Evolutionary conservation across 2,329 filamentous ascomycete species (phyloP).

Genomic region (Rhynchosporium agropyri): DNA sequence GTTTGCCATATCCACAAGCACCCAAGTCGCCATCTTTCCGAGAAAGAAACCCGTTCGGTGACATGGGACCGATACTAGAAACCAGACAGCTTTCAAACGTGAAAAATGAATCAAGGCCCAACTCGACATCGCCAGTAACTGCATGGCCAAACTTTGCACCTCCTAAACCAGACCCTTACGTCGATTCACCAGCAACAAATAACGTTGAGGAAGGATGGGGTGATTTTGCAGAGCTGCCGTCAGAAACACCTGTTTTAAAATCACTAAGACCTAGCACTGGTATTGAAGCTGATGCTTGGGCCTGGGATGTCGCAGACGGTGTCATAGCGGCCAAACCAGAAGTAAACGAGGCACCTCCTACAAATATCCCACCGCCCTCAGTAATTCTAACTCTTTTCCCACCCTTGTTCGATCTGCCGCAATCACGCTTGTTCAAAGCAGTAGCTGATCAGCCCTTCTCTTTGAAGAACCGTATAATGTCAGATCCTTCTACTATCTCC

Average conservation of each 20-base stretch:
- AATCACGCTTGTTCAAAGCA: constrained; percentile 65
- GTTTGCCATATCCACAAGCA: constrained; percentile 49
- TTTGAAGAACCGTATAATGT: constrained; percentile 64
- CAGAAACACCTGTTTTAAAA: constrained; percentile 32
- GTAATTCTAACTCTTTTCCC: constrained; percentile 79
- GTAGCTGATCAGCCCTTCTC: constrained; percentile 60
- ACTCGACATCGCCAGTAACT: constrained; percentile 39
- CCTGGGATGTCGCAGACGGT: constrained; percentile 40
- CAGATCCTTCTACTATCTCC: constrained; percentile 60
- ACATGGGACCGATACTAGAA: constrained; percentile 47
- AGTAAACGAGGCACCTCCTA: constrained; percentile 43
- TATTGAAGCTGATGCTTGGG: constrained; percentile 40
- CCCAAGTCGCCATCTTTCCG: constrained; percentile 57
- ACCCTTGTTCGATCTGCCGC: constrained; percentile 66
- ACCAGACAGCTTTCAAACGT: constrained; percentile 45
- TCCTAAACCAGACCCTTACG: constrained; percentile 30
- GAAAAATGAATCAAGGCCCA: constrained; percentile 42
- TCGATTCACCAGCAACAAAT: constrained; percentile 37
- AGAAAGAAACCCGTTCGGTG: constrained; percentile 56
- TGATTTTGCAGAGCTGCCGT: constrained; percentile 52
- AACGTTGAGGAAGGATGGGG: constrained; percentile 54
- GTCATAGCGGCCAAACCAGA: constrained; percentile 21
- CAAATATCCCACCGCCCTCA: constrained; percentile 86
- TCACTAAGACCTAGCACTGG: constrained; percentile 27
- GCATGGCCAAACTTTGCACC: constrained; percentile 39